Base-by-base conservation (phyloP, 2,329 filamentous ascomycete genomes). In the Geosmithia morbida region DNA sequence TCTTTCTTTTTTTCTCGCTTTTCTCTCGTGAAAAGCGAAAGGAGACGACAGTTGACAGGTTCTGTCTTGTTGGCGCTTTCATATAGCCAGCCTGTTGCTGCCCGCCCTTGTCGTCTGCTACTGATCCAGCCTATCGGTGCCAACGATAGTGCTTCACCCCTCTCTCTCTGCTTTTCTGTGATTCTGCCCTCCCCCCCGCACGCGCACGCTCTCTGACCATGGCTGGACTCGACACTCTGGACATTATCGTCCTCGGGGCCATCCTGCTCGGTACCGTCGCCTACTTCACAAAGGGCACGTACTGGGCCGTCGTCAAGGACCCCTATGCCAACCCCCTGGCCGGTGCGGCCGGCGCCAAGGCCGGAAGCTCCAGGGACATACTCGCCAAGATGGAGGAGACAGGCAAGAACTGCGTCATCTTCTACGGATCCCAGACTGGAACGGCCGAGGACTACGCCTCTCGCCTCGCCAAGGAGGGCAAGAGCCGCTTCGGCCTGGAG, bases 381-480 rank as follows among this genome's bases (percentile, higher is more conserved):
- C 62, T 96, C 51, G 86, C 97, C 74, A 94, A 94, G 70, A 85
- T 98, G 81, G 86, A 96, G 19, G 88, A 97, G 70, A 82, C 80
- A 11, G 83, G 82, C 65, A 98, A 97, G 72, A 97, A 98, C 70
- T 96, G 90, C 65, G 83, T 98, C 54, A 84, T 98, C 59, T 96
- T 98, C 73, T 98, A 96, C 63, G 92, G 92, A 55, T 98, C 92
- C 30, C 92, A 98, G 70, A 98, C 92, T 18, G 92, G 92, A 58
- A 98, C 92, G 41, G 92, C 92, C 45, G 94, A 98, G 69, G 92
- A 98, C 66, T 98, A 98, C 61, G 94, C 92, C 54, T 94, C 90
- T 13, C 80, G 94, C 57, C 72, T 98, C 56, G 88, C 92, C 54
- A 98, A 98, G 74, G 92, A 98, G 67, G 92, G 92, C 59, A 90